These are phyloP conservation scores for Neurospora intermedia DNA, from an alignment of 495 filamentous ascomycete species.

Conservation along the genomic window DNA sequence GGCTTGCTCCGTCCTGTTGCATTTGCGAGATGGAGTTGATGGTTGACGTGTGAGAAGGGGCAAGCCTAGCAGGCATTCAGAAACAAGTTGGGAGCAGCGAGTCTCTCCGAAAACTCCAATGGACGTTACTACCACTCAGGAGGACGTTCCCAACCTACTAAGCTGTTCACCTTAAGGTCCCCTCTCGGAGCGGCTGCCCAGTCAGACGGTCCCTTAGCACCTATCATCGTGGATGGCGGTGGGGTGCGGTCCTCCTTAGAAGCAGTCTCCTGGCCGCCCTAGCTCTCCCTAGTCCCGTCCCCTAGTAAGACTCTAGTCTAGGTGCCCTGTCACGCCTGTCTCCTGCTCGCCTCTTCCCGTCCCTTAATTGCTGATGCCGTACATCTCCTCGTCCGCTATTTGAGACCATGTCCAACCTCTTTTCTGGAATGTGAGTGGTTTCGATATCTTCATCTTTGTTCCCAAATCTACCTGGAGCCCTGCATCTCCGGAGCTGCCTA, in stretches of 20 bases:
- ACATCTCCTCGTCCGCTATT: not conserved
- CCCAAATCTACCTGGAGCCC: not conserved
- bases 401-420: constrained; percentile 59
- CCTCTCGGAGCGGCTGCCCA: not conserved
- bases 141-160: not conserved
- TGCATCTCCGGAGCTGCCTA: not conserved
- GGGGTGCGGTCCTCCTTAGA: not conserved
- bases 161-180: not conserved
- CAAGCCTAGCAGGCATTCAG: not conserved
- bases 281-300: not conserved
- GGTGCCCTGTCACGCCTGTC: not conserved
- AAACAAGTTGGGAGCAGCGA: not conserved
- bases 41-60: not conserved
- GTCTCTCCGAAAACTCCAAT: not conserved
- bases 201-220: not conserved
- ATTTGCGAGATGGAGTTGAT: not conserved
- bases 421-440: constrained; percentile 66
- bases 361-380: not conserved
- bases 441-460: not conserved
- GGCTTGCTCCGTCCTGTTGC: not conserved
- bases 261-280: not conserved
- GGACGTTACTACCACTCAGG: not conserved
- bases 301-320: not conserved
- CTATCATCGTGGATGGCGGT: not conserved
- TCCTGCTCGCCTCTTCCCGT: constrained; percentile 1